phyloP scores from a whole-genome alignment of 768 basidiomycete genomes.

The Postia placenta region DNA sequence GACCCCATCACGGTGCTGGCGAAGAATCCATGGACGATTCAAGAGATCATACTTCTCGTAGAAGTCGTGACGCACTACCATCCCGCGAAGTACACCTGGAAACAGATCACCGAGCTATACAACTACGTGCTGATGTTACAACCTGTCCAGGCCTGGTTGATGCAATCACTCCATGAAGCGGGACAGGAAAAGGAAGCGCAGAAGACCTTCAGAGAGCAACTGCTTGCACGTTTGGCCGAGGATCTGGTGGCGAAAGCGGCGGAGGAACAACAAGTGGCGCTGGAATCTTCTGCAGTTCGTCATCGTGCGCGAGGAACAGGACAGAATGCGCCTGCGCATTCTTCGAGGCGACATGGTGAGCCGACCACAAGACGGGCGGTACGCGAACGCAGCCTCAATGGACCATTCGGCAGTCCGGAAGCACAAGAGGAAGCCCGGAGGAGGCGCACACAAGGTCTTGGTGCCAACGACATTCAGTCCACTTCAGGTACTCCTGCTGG shows the following conservation, averaged over 20 bases:
- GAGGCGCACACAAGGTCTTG: too few species aligned
- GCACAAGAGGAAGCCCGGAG: neutral
- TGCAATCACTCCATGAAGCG: neutral
- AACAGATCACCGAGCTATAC: conserved; percentile 13
- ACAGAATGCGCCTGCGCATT: too few species aligned
- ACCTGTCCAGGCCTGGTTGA: conserved; percentile 13
- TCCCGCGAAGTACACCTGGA: conserved; percentile 10
- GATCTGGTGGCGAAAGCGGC: too few species aligned
- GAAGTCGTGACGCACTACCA: conserved; percentile 12
- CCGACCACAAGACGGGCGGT: neutral
- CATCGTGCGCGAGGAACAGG: too few species aligned
- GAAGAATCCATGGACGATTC: conserved; percentile 11
- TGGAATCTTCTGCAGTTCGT: too few species aligned
- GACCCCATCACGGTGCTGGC: conserved; percentile 6
- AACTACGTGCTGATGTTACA: conserved; percentile 15
- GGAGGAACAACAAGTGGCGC: too few species aligned
- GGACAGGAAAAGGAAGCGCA: neutral
- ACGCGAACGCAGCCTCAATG: neutral
- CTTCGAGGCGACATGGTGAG: neutral
- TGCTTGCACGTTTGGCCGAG: neutral
- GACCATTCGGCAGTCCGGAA: neutral
- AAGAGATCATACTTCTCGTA: conserved; percentile 12
- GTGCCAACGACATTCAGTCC: too few species aligned
- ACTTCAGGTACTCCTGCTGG: too few species aligned
- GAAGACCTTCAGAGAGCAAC: neutral